Evolutionary conservation across 352 stramenopile genomes (phyloP), one percentile per base, ranked within the genome.

Genomic region (Globisporangium spiculum): DNA sequence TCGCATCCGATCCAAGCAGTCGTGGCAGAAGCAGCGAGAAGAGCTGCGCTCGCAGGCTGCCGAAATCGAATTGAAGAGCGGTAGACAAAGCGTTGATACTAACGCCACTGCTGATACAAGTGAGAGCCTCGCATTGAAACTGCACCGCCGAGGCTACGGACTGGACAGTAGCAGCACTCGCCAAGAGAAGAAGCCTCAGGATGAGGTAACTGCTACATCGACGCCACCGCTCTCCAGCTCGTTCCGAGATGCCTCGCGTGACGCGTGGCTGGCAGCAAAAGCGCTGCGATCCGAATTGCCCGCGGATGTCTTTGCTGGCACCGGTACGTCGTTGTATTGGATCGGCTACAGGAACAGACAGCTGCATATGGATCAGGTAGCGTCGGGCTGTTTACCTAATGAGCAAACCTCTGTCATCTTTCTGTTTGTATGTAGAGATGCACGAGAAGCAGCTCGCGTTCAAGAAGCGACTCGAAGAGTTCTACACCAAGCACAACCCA

Each of bases 401-500:
- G 10, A 46, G 16, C 38, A 6, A 27, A 55, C n/a, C 10, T 38
- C 4, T 59, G 16, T 4, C 38, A 6, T 7, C 4, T 16, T 57
- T 53, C 10, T 38, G 36, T 61, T 14, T 16, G 41, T 27, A n/a
- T 58, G 44, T 14, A 69, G 67, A 34, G 9, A 36, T n/a, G 24
- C 16, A 57, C 22, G 60, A 53, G 59, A 41, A 52, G 36, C 36
- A 54, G 66, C 48, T 22, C 41, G 60, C 30, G 60, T 75, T 82
- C 65, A 79, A 69, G 57, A 59, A 76, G 50, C 79, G 80, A 14
- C 67, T 93, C 58, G 70, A 77, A 9, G 71, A 69, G 46, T 94
- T 94, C 64, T 94, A 94, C 67, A 68, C 72, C 9, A 84, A 89
- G 70, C 75, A 92, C 67, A 94, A 94, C 41, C 84, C 83, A 4